A percentile compares a stretch with the other conserved stretches of the same genome.
Evolutionary conservation across 202 grass and related monocot species (phyloP).

Genomic region (Cymbopogon flexuosus): DNA sequence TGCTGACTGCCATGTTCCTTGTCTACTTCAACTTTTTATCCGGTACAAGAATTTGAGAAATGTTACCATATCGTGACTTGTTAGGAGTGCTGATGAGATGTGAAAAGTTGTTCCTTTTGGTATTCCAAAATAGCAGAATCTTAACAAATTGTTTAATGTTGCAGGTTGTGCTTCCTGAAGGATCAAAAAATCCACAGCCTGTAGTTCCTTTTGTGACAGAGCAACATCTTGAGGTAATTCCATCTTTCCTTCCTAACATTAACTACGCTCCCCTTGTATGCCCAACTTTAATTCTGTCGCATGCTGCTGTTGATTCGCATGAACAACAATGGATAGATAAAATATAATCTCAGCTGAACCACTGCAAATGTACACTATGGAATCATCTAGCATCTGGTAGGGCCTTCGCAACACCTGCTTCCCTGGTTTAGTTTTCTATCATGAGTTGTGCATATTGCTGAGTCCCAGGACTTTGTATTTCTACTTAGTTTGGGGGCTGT

Average conservation of each 20-base stretch:
- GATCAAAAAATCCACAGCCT: constrained; percentile 57
- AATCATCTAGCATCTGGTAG: background rate
- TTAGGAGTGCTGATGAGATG: background rate
- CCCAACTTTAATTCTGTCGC: background rate
- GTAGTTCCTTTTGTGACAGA: constrained; percentile 54
- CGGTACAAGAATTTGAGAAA: background rate
- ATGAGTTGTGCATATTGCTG: background rate
- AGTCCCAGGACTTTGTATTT: background rate
- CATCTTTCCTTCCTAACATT: background rate
- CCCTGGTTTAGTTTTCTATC: background rate
- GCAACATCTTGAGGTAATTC: constrained; percentile 56
- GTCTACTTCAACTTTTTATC: constrained; percentile 9
- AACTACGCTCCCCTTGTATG: background rate
- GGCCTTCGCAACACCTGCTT: background rate
- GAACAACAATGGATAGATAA: background rate
- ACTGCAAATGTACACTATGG: background rate
- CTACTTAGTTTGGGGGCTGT: background rate
- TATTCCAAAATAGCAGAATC: background rate
- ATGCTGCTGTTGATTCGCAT: background rate
- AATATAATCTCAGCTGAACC: background rate
- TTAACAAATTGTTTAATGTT: background rate
- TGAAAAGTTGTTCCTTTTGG: background rate
- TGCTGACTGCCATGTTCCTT: constrained; percentile 8
- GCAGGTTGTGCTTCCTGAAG: constrained; percentile 73
- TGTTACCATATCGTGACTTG: background rate